A percentile compares a stretch with the other conserved stretches of the same genome.
Evolutionary conservation across 2,329 filamentous ascomycete species (phyloP).

Genomic region (Lasiodiplodia hormozganensis): DNA sequence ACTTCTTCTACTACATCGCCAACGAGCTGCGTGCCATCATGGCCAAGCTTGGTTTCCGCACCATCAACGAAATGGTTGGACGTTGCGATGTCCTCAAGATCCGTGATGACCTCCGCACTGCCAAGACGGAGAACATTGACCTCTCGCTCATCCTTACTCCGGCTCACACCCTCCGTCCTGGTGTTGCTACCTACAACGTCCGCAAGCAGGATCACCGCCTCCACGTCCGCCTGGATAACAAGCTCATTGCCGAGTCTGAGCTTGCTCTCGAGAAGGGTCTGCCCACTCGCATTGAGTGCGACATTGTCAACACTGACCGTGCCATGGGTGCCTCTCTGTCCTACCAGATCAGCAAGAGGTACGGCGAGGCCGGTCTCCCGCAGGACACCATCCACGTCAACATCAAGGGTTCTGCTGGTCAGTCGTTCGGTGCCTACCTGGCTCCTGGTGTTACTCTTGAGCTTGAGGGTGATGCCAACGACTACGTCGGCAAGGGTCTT

Average conservation of each 20-base stretch:
- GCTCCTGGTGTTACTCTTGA: conserved; percentile 93
- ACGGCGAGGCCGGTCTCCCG: conserved; percentile 86
- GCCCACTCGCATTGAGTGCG: conserved; percentile 91
- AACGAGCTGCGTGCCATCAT: conserved; percentile 97
- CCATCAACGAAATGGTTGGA: conserved; percentile 97
- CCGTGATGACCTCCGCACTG: conserved; percentile 83
- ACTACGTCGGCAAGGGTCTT: conserved; percentile 95
- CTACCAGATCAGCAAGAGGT: conserved; percentile 93
- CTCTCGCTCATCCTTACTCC: conserved; percentile 91
- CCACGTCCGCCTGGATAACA: conserved; percentile 93
- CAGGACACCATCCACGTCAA: conserved; percentile 95
- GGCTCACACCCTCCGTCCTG: conserved; percentile 92
- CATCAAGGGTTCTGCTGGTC: conserved; percentile 93
- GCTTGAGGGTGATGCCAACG: conserved; percentile 93
- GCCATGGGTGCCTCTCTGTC: conserved; percentile 92
- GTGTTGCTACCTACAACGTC: conserved; percentile 95
- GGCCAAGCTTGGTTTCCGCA: conserved; percentile 93
- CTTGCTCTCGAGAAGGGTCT: conserved; percentile 93
- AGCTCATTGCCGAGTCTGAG: conserved; percentile 94
- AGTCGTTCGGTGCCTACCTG: conserved; percentile 94
- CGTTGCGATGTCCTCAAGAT: conserved; percentile 86
- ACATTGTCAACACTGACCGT: conserved; percentile 96
- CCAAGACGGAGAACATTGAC: conserved; percentile 92
- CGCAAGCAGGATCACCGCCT: conserved; percentile 97
- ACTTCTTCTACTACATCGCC: conserved; percentile 98